phyloP scores from a whole-genome alignment of 495 filamentous ascomycete genomes.

The Mycothermus thermophilus region DNA sequence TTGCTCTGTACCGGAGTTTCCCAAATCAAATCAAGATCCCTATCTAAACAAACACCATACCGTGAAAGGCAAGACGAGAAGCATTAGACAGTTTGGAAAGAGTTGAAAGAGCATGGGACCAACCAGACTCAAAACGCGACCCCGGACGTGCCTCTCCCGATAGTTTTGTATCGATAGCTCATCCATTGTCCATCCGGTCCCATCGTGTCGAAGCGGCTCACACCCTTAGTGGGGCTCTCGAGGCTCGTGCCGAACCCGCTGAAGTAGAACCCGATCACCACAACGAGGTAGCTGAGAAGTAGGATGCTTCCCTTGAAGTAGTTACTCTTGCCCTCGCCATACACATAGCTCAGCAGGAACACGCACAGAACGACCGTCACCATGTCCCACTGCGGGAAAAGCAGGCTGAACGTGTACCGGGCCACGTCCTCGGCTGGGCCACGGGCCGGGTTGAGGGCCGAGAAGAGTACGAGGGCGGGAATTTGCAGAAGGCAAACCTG shows the following conservation, averaged over 20 bases:
- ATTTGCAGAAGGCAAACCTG: conserved; percentile 97
- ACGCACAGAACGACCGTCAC: conserved; percentile 95
- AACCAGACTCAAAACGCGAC: conserved; percentile 17
- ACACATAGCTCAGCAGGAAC: conserved; percentile 93
- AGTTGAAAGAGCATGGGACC: too few species aligned
- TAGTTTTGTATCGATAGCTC: conserved; percentile 37
- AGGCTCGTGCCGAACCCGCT: conserved; percentile 56
- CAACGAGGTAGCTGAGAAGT: conserved; percentile 83
- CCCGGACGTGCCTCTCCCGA: conserved; percentile 30
- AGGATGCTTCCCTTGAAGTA: conserved; percentile 91
- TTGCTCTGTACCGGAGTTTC: too few species aligned
- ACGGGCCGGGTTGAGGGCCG: conserved; percentile 39
- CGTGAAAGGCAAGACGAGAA: too few species aligned
- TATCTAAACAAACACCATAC: too few species aligned
- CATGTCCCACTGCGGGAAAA: conserved; percentile 99
- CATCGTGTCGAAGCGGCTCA: conserved; percentile 59
- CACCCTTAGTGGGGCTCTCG: conserved; percentile 39
- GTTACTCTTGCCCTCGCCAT: conserved; percentile 94
- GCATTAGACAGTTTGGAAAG: too few species aligned
- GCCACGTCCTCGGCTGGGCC: conserved; percentile 39
- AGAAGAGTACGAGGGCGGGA: conserved; percentile 84
- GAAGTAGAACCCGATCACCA: conserved; percentile 84
- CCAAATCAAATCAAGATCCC: too few species aligned
- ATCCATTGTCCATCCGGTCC: conserved; percentile 36
- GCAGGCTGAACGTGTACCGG: conserved; percentile 76